Evolutionary conservation across 31 red algal genomes (phyloP), one percentile per base, ranked within the genome.

Genomic region (Endocladia muricata): DNA sequence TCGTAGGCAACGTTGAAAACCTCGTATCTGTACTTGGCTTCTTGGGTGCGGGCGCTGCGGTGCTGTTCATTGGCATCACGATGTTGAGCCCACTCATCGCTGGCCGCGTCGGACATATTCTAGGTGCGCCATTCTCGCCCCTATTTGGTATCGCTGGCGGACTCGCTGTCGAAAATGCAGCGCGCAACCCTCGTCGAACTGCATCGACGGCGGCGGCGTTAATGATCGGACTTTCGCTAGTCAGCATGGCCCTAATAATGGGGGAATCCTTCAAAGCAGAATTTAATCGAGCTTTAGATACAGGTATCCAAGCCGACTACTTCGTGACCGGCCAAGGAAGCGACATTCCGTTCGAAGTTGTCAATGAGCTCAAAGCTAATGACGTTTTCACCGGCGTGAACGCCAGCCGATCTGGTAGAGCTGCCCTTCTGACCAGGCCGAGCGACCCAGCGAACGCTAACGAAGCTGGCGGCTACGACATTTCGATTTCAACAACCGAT

Each of bases 141-240:
- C 11, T 64, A 11, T 17, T 11, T 28, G 60, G 60, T 21, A 64
- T 23, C 60, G 17, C 26, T 23, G 60, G 60, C 26, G 15, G 60
- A 17, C 60, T 64, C 60, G 60, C 60, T 23, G 26, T 11, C 17
- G 26, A 17, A 11, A 64, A 64, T 28, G 60, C 60, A 25, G 60
- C 60, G 13, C 60, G 60, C 60, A 64, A 64, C 60, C 60, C 60
- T 11, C 15, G 60, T 11, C 60, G 60, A 17, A 64, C n/a, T 28
- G 60, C 17, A 11, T 22, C 60, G 17, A 64, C 25, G 13, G 60
- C 60, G 15, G 11, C 26, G 17, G 25, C 60, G n/a, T 64, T 64
- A 23, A 64, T 30, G 60, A 11, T 64, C 26, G 60, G 60, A 13
- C n/a, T 64, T 11, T 11, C 60, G 17, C 17, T 64, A 13, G 26